Conservation (phyloP, 2,329 filamentous ascomycete genomes). For the Cordyceps farinosa region DNA sequence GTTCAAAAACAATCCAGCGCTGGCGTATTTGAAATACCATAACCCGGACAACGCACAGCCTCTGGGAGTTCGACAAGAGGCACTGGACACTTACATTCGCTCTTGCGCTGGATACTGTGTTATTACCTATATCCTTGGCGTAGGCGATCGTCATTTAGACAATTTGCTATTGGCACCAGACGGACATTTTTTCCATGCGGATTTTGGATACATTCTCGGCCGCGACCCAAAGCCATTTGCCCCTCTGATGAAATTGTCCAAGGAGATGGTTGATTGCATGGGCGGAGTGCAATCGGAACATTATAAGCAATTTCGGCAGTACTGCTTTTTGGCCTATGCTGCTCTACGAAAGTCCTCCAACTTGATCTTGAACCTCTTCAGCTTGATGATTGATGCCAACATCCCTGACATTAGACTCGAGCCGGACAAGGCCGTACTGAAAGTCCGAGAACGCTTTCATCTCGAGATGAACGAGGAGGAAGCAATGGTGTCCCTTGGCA, state of each 20-base stretch:
- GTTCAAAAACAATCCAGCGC: conserved; percentile 68
- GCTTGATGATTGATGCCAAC: conserved; percentile 94
- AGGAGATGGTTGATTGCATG: conserved; percentile 99
- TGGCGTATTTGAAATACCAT: conserved; percentile 82
- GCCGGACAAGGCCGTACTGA: conserved; percentile 88
- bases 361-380: conserved; percentile 91
- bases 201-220: conserved; percentile 97
- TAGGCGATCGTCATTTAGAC: conserved; percentile 92
- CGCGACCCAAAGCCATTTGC: conserved; percentile 97
- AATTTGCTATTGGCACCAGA: conserved; percentile 88
- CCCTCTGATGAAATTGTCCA: conserved; percentile 92
- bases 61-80: conserved; percentile 83
- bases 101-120: conserved; percentile 98
- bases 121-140: conserved; percentile 94
- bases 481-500: conserved; percentile 81
- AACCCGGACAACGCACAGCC: conserved; percentile 82
- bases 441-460: conserved; percentile 93
- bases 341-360: conserved; percentile 86
- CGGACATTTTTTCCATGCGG: conserved; percentile 95
- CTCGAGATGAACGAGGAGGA: conserved; percentile 90
- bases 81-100: conserved; percentile 91
- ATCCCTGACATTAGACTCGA: conserved; percentile 93
- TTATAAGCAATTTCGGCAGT: conserved; percentile 87
- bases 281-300: conserved; percentile 77
- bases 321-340: conserved; percentile 92